These are phyloP conservation scores for Ailanthus altissimus DNA, from an alignment of 345 rosid species.

Conservation along the genomic window DNA sequence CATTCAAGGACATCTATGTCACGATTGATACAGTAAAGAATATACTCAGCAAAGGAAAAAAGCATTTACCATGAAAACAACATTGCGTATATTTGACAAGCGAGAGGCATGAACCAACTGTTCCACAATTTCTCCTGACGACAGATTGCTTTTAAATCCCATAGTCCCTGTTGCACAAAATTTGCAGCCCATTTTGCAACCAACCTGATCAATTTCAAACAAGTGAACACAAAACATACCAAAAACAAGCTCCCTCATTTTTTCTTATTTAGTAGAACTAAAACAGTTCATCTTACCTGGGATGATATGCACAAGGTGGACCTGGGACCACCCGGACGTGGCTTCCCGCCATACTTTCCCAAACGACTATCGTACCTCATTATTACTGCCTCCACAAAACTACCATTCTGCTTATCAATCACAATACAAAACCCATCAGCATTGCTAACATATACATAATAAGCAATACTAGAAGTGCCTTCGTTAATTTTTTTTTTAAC, in stretches of 20 bases:
- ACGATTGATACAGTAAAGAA: not conserved
- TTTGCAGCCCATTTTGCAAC: conserved; percentile 98
- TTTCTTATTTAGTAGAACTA: not conserved
- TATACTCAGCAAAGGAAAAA: not conserved
- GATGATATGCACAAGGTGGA: conserved; percentile 90
- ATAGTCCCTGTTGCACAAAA: conserved; percentile 98
- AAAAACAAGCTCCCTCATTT: not conserved
- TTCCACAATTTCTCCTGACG: conserved; percentile 93
- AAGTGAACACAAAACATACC: not conserved
- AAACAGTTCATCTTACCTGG: conserved; percentile 49
- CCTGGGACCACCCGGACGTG: conserved; percentile 83
- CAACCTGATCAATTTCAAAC: conserved; percentile 54
- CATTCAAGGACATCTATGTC: not conserved
- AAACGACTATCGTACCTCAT: conserved; percentile 88
- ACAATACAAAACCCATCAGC: not conserved
- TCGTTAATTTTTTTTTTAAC: not conserved
- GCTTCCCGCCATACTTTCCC: conserved; percentile 82
- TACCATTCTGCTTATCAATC: conserved; percentile 56
- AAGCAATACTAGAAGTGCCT: not conserved
- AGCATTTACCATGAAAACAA: conserved; percentile 82
- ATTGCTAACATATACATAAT: not conserved
- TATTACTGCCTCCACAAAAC: conserved; percentile 90
- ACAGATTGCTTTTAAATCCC: conserved; percentile 86
- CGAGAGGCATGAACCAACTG: conserved; percentile 91
- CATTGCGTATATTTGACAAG: conserved; percentile 70